A percentile compares a stretch with the other conserved stretches of the same genome.
These are phyloP conservation scores for Hysterangium stoloniferum DNA, from an alignment of 768 basidiomycete species.

Conservation along the genomic window DNA sequence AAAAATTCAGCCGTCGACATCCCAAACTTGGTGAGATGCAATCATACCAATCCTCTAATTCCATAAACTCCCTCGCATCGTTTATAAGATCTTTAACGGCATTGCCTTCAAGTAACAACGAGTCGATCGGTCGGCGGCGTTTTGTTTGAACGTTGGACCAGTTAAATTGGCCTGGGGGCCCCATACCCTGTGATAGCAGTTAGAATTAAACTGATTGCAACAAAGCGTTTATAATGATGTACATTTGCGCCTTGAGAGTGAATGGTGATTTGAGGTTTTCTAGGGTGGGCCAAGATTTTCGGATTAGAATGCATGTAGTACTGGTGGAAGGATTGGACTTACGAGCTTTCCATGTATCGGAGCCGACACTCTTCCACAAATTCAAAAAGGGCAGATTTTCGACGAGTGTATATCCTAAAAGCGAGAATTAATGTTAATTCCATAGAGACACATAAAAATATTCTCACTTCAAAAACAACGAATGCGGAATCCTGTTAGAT, in stretches of 20 bases:
- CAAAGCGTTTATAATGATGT: not conserved
- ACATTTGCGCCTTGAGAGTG: not conserved
- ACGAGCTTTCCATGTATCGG: too few relatives aligned
- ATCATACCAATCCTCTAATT: conserved; percentile 48
- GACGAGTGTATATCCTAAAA: too few relatives aligned
- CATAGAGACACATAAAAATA: too few relatives aligned
- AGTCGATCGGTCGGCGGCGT: conserved; percentile 41
- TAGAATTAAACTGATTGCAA: not conserved
- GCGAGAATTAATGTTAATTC: too few relatives aligned
- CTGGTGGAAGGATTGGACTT: too few relatives aligned
- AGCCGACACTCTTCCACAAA: too few relatives aligned
- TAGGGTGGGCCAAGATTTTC: not conserved
- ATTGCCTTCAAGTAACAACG: conserved; percentile 44
- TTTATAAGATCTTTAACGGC: conserved; percentile 38
- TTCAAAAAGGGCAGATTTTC: too few relatives aligned
- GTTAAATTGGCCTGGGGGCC: not conserved
- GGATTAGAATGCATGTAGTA: too few relatives aligned
- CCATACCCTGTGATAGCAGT: not conserved
- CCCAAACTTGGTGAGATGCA: not conserved
- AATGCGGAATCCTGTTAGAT: too few relatives aligned
- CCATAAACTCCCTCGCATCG: conserved; percentile 47
- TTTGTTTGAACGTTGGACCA: conserved; percentile 38
- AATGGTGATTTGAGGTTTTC: conserved; percentile 31
- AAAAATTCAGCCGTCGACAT: not conserved
- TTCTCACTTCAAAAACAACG: too few relatives aligned